Evolutionary conservation across 495 filamentous ascomycete species (phyloP), one percentile per base, ranked within the genome.

Genomic region (Filosporella fistucella): DNA sequence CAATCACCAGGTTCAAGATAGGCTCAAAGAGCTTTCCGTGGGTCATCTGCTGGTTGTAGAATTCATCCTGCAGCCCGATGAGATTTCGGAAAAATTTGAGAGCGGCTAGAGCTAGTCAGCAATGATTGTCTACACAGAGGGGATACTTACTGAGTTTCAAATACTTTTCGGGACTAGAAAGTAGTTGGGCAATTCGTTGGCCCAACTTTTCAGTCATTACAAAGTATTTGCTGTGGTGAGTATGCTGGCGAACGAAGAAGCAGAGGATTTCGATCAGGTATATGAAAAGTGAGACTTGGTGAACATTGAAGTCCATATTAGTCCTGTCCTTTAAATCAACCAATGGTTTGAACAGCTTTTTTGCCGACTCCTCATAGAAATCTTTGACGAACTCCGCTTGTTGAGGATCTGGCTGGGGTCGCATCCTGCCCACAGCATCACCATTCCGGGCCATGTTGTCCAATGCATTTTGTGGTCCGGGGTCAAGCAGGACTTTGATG

Each of bases 181-280:
- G 78, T 22, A 98, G 75, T 65, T 95, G 89, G 32, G 85, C 82
- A 47, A 96, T 84, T 17, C 90, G 80, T 51, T 80, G 78, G 13
- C 86, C 82, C 34, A 97, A 77, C 33, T 84, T 81, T 60, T 96
- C 82, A 10, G 77, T 76, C 18, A 95, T 71, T 18, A 98, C 84
- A 60, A 96, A 94, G 60, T 82, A 88, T 64, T 91, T 93, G 62
- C 84, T 91, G 47, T 88, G 80, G 60, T 85, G 85, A 23, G 84
- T 74, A 61, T 97, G 91, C 55, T 90, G 85, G 37, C 90, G 85
- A 55, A 96, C 83, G 64, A 95, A 95, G 65, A 95, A 97, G 59
- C 87, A 94, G 21, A 98, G 77, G 29, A 96, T 90, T 60, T 98
- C 93, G 42, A 96, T 88, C 39, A 98, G 74, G 63, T 96, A 91